Conservation (phyloP, 2,329 filamentous ascomycete genomes). For the Verticillium albo-atrum region DNA sequence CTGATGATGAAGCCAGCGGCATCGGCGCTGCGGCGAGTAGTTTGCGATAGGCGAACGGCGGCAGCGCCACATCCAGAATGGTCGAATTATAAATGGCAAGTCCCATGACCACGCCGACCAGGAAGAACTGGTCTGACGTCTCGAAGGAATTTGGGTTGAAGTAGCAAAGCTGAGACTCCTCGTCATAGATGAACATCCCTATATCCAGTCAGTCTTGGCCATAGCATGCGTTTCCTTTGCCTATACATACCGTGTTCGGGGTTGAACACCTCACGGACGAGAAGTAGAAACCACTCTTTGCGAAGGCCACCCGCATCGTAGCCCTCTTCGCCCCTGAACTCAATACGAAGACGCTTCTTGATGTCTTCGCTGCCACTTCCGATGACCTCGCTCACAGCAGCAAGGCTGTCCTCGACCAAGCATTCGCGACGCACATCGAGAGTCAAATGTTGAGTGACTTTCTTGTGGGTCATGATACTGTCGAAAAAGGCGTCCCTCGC, state of each 20-base stretch:
- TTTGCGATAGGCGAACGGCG: slow-evolving; percentile 86
- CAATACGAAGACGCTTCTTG: slow-evolving; percentile 83
- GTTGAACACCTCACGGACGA: slow-evolving; percentile 87
- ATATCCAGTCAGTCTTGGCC: slow-evolving; percentile 4
- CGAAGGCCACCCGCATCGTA: slow-evolving; percentile 84
- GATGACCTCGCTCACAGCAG: slow-evolving; percentile 78
- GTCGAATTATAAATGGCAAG: slow-evolving; percentile 94
- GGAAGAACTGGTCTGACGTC: slow-evolving; percentile 85
- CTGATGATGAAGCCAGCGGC: slow-evolving; percentile 46
- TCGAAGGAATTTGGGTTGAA: slow-evolving; percentile 91
- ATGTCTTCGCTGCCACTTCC: slow-evolving; percentile 78
- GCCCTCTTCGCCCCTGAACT: slow-evolving; percentile 84
- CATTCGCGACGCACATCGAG: slow-evolving; percentile 79
- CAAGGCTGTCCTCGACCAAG: slow-evolving; percentile 82
- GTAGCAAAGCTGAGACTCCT: slow-evolving; percentile 86
- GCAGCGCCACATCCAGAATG: slow-evolving; percentile 82
- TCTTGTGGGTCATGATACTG: slow-evolving; percentile 72
- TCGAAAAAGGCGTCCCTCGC: slow-evolving; percentile 88
- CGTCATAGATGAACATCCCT: slow-evolving; percentile 92
- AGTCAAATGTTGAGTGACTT: slow-evolving; percentile 71
- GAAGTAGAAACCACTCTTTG: slow-evolving; percentile 91
- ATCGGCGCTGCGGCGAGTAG: slow-evolving; percentile 73
- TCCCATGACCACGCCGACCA: slow-evolving; percentile 82
- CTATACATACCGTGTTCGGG: slow-evolving; percentile 72
- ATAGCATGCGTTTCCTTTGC: no score